phyloP scores from a whole-genome alignment of 345 rosid species.

The Salix purpurea region DNA sequence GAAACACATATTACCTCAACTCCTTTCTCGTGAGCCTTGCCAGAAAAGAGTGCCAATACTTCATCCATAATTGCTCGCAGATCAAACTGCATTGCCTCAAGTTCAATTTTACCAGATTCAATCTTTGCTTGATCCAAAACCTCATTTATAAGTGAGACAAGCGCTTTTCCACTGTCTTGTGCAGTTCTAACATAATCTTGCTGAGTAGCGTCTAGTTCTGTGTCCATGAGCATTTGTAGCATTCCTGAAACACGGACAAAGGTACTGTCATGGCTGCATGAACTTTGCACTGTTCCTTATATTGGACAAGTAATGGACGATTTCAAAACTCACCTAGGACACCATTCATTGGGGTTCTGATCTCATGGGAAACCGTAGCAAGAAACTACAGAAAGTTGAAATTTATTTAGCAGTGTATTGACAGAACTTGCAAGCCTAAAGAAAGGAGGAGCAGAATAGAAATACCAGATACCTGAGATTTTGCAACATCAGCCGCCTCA shows the following conservation, averaged over 20 bases:
- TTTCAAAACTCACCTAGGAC: constrained; percentile 70
- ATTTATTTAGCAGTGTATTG: constrained; percentile 13
- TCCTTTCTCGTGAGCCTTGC: constrained; percentile 80
- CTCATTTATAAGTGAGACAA: constrained; percentile 84
- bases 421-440: constrained; percentile 4
- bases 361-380: constrained; percentile 98
- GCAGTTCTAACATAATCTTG: constrained; percentile 91
- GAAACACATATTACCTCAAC: constrained; percentile 57
- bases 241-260: constrained; percentile 49
- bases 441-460: constrained; percentile 4
- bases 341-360: constrained; percentile 98
- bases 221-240: constrained; percentile 88
- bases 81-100: constrained; percentile 80
- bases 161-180: constrained; percentile 87
- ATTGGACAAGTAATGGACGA: neutral
- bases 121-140: constrained; percentile 94
- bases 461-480: constrained; percentile 68
- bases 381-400: constrained; percentile 62
- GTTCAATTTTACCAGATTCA: constrained; percentile 94
- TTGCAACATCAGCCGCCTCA: constrained; percentile 92
- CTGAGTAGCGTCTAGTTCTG: constrained; percentile 82
- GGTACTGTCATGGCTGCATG: constrained; percentile 6
- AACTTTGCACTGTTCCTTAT: neutral
- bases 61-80: constrained; percentile 77
- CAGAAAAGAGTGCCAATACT: constrained; percentile 89